These are phyloP conservation scores for Mycena belliarum DNA, from an alignment of 768 basidiomycete species.

Conservation along the genomic window DNA sequence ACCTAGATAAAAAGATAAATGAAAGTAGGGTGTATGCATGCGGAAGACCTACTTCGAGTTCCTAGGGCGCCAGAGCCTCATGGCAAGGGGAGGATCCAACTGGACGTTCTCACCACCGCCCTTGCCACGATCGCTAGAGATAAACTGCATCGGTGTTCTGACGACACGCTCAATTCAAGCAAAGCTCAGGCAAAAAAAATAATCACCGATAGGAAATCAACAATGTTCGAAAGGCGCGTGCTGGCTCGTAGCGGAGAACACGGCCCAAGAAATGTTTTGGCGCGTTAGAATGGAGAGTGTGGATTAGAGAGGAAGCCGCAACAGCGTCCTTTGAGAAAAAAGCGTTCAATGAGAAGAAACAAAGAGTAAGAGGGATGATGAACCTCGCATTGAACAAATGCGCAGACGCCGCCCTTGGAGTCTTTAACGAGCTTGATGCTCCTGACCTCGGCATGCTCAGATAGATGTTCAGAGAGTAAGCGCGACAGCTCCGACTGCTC, in stretches of 20 bases:
- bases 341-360: conserved; percentile 16
- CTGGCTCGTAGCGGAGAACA: conserved; percentile 73
- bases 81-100: conserved; percentile 55
- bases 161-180: neutral
- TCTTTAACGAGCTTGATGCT: conserved; percentile 74
- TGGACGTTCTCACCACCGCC: conserved; percentile 33
- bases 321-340: conserved; percentile 48
- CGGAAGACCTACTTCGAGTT: conserved; percentile 48
- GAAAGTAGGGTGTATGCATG: conserved; percentile 20
- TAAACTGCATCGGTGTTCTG: conserved; percentile 42
- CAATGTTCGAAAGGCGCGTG: conserved; percentile 73
- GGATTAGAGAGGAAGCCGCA: conserved; percentile 59
- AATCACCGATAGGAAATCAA: conserved; percentile 72
- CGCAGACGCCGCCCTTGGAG: conserved; percentile 76
- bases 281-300: conserved; percentile 53
- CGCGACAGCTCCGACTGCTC: conserved; percentile 62
- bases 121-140: conserved; percentile 24
- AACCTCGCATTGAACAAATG: conserved; percentile 86
- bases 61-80: conserved; percentile 58
- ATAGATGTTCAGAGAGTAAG: conserved; percentile 66
- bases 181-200: neutral
- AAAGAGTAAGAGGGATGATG: conserved; percentile 18
- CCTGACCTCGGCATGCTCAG: conserved; percentile 63
- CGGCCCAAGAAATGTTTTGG: conserved; percentile 73
- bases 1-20: conserved; percentile 29